phyloP scores from a whole-genome alignment of 768 basidiomycete genomes.

The Boletus speciosus region DNA sequence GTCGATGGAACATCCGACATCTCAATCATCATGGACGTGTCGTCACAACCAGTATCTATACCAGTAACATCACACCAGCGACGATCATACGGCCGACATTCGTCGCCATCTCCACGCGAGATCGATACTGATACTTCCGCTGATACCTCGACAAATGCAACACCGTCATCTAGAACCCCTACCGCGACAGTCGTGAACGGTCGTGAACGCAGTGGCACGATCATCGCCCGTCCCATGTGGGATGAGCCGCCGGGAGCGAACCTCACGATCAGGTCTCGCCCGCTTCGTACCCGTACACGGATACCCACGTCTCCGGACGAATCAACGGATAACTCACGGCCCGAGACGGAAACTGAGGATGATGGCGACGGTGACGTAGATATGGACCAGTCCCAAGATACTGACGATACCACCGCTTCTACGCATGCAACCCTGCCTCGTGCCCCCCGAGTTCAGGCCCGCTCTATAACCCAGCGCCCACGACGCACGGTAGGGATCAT shows the following conservation, averaged over 20 bases:
- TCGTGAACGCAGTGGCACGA: conserved; percentile 74
- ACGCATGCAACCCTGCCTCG: conserved; percentile 32
- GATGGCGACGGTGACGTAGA: conserved; percentile 60
- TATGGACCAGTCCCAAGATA: conserved; percentile 42
- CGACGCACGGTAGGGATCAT: conserved; percentile 49
- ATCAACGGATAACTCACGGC: conserved; percentile 50
- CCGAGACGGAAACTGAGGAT: conserved; percentile 78
- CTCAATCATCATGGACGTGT: conserved; percentile 19
- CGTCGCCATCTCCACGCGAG: conserved; percentile 32
- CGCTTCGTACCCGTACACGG: conserved; percentile 28
- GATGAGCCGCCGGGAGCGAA: conserved; percentile 35
- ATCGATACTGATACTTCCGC: conserved; percentile 61
- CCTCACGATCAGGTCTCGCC: conserved; percentile 29
- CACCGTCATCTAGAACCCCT: conserved; percentile 60
- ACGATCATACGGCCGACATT: conserved; percentile 17
- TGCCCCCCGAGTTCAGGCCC: conserved; percentile 23
- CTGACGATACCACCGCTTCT: conserved; percentile 28
- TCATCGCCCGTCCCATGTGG: conserved; percentile 65
- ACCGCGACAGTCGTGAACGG: conserved; percentile 52
- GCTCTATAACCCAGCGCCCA: conserved; percentile 34
- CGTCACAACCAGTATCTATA: conserved; percentile 17
- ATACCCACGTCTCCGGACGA: conserved; percentile 39
- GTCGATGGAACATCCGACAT: conserved; percentile 19
- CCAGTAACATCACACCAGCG: conserved; percentile 21
- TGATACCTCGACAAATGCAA: conserved; percentile 57